Evolutionary conservation across 1,284 basidiomycete genomes (phyloP).

Genomic region (Puccinia horiana): DNA sequence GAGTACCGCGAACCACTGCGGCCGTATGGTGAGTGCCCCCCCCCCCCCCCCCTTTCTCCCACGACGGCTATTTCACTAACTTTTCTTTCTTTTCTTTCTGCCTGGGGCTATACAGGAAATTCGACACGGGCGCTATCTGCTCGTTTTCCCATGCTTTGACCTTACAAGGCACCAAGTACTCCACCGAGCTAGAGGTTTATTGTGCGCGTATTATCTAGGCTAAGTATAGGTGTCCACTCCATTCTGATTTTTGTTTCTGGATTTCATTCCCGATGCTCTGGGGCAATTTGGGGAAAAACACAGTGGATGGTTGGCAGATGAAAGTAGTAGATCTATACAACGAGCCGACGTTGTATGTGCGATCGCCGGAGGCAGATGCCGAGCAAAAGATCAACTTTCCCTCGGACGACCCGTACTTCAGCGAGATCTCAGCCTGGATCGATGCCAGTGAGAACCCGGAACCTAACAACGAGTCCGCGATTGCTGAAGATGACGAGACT

Average conservation of each 20-base stretch:
- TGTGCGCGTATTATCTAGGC: slow-evolving; percentile 37
- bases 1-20: slow-evolving; percentile 62
- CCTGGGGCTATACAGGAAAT: slow-evolving; percentile 67
- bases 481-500: slow-evolving; percentile 17
- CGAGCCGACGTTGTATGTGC: slow-evolving; percentile 75
- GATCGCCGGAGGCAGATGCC: slow-evolving; percentile 78
- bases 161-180: slow-evolving; percentile 85
- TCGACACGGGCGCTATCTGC: slow-evolving; percentile 85
- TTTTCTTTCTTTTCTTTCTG: not conserved
- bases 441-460: slow-evolving; percentile 65
- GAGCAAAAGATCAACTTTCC: slow-evolving; percentile 60
- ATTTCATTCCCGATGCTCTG: too few relatives aligned
- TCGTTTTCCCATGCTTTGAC: slow-evolving; percentile 83
- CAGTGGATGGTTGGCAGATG: slow-evolving; percentile 75
- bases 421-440: slow-evolving; percentile 21
- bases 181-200: slow-evolving; percentile 77
- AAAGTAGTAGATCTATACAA: slow-evolving; percentile 80
- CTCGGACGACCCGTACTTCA: slow-evolving; percentile 13
- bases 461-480: slow-evolving; percentile 8
- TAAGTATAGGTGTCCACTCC: not conserved
- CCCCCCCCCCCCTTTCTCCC: not conserved
- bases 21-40: slow-evolving; percentile 58
- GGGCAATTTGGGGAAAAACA: slow-evolving; percentile 61
- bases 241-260: not conserved
- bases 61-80: not conserved